Evolutionary conservation across 2,329 filamentous ascomycete species (phyloP).

Genomic region (Didymella keratinophila): DNA sequence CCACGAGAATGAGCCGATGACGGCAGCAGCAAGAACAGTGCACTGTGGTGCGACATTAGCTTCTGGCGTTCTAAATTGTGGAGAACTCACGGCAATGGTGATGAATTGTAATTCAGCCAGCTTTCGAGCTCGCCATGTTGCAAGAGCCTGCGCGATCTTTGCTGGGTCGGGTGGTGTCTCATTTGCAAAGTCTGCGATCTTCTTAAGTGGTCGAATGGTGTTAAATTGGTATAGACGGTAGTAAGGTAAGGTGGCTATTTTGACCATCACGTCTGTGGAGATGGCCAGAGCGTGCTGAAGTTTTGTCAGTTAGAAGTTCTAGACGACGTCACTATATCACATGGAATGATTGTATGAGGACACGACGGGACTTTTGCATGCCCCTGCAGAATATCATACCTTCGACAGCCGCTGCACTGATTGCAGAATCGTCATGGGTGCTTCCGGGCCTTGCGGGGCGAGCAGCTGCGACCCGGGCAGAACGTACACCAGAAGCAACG

Average conservation of each 20-base stretch:
- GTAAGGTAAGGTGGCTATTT: conserved; percentile 29
- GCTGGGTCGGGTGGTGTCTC: not conserved
- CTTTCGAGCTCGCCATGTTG: conserved; percentile 22
- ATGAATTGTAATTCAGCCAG: conserved; percentile 25
- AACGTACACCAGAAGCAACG: too few relatives aligned
- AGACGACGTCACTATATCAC: too few relatives aligned
- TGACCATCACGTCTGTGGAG: not conserved
- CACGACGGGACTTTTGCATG: not conserved
- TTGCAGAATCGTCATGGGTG: too few relatives aligned
- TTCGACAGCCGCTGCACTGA: too few relatives aligned
- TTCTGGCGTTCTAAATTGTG: too few relatives aligned
- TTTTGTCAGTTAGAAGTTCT: too few relatives aligned
- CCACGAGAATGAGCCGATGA: conserved; percentile 27
- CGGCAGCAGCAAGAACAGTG: conserved; percentile 24
- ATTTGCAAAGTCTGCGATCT: conserved; percentile 16
- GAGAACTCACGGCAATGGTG: conserved; percentile 20
- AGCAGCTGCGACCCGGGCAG: too few relatives aligned
- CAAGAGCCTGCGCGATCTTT: not conserved
- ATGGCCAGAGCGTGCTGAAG: too few relatives aligned
- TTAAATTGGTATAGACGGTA: conserved; percentile 28
- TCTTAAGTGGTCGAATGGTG: conserved; percentile 15
- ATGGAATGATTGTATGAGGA: too few relatives aligned
- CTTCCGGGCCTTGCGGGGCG: too few relatives aligned
- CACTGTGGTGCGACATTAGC: conserved; percentile 4
- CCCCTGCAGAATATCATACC: too few relatives aligned